phyloP scores from a whole-genome alignment of 1,284 basidiomycete species.

The Fistulina hepatica region DNA sequence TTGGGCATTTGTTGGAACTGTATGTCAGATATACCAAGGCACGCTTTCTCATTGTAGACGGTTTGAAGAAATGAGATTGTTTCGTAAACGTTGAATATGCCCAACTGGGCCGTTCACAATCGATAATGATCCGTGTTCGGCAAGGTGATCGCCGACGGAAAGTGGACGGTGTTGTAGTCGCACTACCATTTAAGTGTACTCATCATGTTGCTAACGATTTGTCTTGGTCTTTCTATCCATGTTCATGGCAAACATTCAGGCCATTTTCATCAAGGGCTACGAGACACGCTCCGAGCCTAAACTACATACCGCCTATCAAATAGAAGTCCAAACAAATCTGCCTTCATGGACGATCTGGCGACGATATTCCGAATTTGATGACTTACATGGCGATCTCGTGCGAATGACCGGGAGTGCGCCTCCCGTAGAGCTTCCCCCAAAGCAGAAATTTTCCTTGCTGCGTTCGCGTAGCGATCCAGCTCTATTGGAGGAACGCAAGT shows the following conservation, averaged over 20 bases:
- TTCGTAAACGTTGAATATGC: too few relatives aligned
- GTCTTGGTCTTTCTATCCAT: too few relatives aligned
- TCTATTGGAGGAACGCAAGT: constrained; percentile 63
- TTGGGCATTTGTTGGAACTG: constrained; percentile 31
- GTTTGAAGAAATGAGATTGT: too few relatives aligned
- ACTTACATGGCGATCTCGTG: constrained; percentile 73
- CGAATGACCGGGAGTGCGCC: constrained; percentile 62
- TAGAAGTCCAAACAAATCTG: constrained; percentile 72
- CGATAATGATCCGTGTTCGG: too few relatives aligned
- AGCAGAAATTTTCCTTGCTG: constrained; percentile 47
- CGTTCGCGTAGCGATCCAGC: constrained; percentile 37
- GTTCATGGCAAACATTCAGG: constrained; percentile 69
- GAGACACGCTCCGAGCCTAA: constrained; percentile 60
- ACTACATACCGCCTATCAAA: constrained; percentile 70
- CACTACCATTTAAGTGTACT: too few relatives aligned
- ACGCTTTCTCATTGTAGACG: constrained; percentile 42
- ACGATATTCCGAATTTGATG: constrained; percentile 89
- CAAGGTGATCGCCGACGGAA: too few relatives aligned
- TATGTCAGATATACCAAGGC: constrained; percentile 35
- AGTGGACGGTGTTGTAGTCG: too few relatives aligned
- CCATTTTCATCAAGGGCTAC: constrained; percentile 53
- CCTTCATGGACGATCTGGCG: constrained; percentile 89
- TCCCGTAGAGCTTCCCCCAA: constrained; percentile 70
- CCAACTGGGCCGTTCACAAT: too few relatives aligned
- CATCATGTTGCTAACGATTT: too few relatives aligned